Evolutionary conservation across 1,284 basidiomycete species (phyloP), one percentile per base, ranked within the genome.

Genomic region (Puccinia coronata): DNA sequence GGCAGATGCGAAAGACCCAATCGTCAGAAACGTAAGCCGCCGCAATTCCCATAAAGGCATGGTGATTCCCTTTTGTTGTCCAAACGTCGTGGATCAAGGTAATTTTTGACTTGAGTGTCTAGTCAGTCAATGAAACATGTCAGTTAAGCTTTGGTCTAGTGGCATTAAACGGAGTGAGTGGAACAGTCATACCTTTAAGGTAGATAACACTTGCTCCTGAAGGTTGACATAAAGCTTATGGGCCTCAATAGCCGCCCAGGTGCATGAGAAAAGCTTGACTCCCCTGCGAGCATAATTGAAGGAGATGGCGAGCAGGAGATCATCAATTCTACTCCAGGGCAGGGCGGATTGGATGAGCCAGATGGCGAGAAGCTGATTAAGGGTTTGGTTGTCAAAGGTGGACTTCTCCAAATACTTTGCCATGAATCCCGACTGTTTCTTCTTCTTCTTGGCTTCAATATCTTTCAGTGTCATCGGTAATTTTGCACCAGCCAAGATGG

Each of bases 11-110:
- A 55, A 49, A 57, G 6, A n/a, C 31, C 71, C 71, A 55, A 34
- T 73, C 55, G 28, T 73, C 31, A 2, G 28, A 16, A 25, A 74
- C 36, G 18, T 74, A 74, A 25, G 53, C 39, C 3, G 53, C 53
- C 0, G 53, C 25, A 34, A 47, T 47, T 14, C 72, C 53, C 34
- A 74, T 43, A 36, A 74, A 74, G 5, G 28, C 53, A 36, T 59
- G 41, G 51, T 47, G 53, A 25, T 73, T 73, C 5, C 71, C 71
- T 36, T 73, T 73, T 12, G 71, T 73, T 11, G 43, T 55, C 71
- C 72, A 57, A 41, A 74, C 53, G 28, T 74, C 41, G n/a, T n/a
- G n/a, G n/a, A n/a, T n/a, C n/a, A n/a, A n/a, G n/a, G n/a, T n/a
- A n/a, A n/a, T n/a, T n/a, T 74, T 57, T 43, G 36, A 43, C 4